A percentile compares a stretch with the other conserved stretches of the same genome.
These are phyloP conservation scores for Eruca vesicaria DNA, from an alignment of 441 rosid genomes.

Conservation along the genomic window DNA sequence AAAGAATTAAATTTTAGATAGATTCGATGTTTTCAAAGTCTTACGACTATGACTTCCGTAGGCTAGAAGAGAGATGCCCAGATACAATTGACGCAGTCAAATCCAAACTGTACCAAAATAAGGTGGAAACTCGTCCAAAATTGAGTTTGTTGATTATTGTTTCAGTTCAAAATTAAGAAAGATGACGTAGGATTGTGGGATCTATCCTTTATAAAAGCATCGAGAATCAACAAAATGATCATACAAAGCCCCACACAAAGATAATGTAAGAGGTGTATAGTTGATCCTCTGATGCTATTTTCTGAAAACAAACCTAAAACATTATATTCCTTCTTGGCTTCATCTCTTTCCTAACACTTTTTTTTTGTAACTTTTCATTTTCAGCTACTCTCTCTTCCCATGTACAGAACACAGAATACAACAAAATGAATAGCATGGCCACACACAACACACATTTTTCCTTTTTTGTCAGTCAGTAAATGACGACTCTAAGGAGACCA, in stretches of 20 bases:
- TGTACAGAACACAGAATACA: conserved; percentile 41
- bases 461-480: conserved; percentile 47
- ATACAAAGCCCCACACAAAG: conserved; percentile 12
- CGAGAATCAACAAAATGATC: conserved; percentile 24
- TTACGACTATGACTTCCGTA: neutral
- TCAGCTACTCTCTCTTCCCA: conserved; percentile 30
- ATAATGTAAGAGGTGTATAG: conserved; percentile 8
- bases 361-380: conserved; percentile 15
- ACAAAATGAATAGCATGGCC: conserved; percentile 29
- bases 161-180: neutral
- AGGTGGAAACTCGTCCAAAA: neutral
- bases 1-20: neutral
- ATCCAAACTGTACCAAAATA: neutral
- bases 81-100: neutral
- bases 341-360: conserved; percentile 18
- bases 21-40: neutral
- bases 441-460: too few relatives aligned
- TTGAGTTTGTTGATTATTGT: neutral
- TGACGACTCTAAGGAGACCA: conserved; percentile 87
- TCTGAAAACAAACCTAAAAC: conserved; percentile 34
- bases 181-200: neutral
- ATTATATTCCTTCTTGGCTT: conserved; percentile 14
- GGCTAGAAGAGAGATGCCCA: neutral
- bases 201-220: neutral
- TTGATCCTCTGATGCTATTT: conserved; percentile 28